Evolutionary conservation across 2,329 filamentous ascomycete genomes (phyloP).

Genomic region (Fusarium agapanthi): DNA sequence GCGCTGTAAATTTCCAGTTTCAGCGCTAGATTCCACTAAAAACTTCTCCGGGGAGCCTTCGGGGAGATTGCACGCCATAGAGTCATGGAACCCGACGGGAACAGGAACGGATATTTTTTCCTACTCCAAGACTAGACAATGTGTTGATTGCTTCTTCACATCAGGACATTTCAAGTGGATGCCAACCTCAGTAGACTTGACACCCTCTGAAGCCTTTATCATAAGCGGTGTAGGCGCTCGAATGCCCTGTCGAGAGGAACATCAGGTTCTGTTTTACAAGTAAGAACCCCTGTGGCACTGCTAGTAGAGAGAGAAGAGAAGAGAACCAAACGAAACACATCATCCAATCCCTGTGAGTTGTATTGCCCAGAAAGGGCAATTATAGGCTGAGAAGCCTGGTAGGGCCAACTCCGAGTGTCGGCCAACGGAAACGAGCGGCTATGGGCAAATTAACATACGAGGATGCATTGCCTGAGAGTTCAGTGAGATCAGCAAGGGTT

Average conservation of each 20-base stretch:
- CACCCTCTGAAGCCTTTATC: not conserved
- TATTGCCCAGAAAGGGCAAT: constrained; percentile 17
- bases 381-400: not conserved
- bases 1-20: constrained; percentile 5
- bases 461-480: not conserved
- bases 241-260: constrained; percentile 4
- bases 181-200: not conserved
- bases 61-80: not conserved
- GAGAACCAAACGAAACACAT: constrained; percentile 11
- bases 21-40: constrained; percentile 8
- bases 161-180: not conserved
- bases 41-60: not conserved
- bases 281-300: constrained; percentile 4
- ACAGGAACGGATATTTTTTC: not conserved
- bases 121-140: not conserved
- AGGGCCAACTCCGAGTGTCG: constrained; percentile 29
- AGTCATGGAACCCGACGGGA: not conserved
- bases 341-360: constrained; percentile 18
- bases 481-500: not conserved
- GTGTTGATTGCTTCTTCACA: not conserved
- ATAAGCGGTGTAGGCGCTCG: constrained; percentile 28
- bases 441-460: constrained; percentile 28
- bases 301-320: not conserved
- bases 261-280: constrained; percentile 21
- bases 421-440: constrained; percentile 31